Evolutionary conservation across 768 basidiomycete genomes (phyloP), one percentile per base, ranked within the genome.

Genomic region (Boletus rubropictus): DNA sequence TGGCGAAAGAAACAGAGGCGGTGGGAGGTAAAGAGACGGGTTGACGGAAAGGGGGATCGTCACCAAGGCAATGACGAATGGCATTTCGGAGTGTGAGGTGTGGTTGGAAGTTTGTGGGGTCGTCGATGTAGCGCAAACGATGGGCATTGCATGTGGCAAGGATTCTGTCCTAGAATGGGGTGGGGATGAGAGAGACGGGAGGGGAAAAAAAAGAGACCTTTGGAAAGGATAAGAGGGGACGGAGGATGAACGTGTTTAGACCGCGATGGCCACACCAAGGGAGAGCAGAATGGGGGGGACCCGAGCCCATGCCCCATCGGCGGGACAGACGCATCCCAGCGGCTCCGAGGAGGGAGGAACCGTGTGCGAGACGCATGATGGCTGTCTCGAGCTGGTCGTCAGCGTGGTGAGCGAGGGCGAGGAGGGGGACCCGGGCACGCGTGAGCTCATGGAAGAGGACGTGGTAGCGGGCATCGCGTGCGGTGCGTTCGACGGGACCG

Each of bases 351-450:
- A 66, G 59, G 3, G 78, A 72, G 5, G 81, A 82, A 0, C 83
- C 81, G 50, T 65, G 74, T 5, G 78, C 72, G 14, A 84, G 60
- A 5, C 89, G 79, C 73, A 89, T 80, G 42, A 92, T 66, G 25
- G 80, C 74, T 0, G 89, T 92, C 61, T 92, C 89, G 9, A 90
- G 75, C 60, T 91, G 87, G 59, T 92, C 89, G 58, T 92, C 87
- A 3, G 76, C 75, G 58, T 92, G 89, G 55, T 92, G 89, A 0
- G 78, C 89, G 40, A 83, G 74, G 1, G 83, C 84, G 44, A 89
- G 60, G 12, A 72, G 60, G 14, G 69, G 53, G 4, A 72, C 62
- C 1, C 70, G 56, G 0, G 62, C 49, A 2, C 52, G 49, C 5
- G 60, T 58, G 77, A 87, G 76, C 0, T 58, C 64, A n/a, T 67